phyloP scores from a whole-genome alignment of 768 basidiomycete genomes.

The Rhizopogon sp. region DNA sequence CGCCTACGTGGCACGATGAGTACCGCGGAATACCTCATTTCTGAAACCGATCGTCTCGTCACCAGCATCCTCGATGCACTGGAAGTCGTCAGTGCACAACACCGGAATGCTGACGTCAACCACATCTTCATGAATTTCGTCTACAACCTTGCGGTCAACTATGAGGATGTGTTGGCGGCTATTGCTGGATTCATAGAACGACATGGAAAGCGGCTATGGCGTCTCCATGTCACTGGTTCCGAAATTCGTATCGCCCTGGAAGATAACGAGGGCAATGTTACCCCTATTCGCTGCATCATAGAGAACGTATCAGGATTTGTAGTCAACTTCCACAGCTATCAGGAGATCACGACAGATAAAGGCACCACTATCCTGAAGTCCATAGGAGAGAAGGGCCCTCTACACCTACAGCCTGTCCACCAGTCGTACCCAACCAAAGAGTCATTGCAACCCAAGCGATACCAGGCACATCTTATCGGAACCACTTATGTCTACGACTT shows the following conservation, averaged over 20 bases:
- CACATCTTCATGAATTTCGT: conserved; percentile 99
- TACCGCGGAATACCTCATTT: conserved; percentile 96
- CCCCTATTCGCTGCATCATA: conserved; percentile 95
- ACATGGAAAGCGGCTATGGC: conserved; percentile 97
- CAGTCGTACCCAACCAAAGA: conserved; percentile 95
- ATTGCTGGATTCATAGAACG: conserved; percentile 99
- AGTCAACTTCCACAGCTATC: conserved; percentile 97
- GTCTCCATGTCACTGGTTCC: conserved; percentile 94
- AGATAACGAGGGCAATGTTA: conserved; percentile 91
- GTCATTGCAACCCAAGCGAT: conserved; percentile 96
- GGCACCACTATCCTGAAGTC: conserved; percentile 95
- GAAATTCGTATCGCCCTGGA: conserved; percentile 95
- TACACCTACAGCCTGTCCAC: conserved; percentile 94
- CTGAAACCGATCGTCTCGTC: conserved; percentile 95
- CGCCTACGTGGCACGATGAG: conserved; percentile 89
- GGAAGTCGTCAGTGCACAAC: conserved; percentile 86
- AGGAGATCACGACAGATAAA: conserved; percentile 95
- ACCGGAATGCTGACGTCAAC: conserved; percentile 94
- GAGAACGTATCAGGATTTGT: conserved; percentile 99
- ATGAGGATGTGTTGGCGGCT: conserved; percentile 94
- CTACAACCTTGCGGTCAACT: conserved; percentile 91
- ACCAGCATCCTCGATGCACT: conserved; percentile 91
- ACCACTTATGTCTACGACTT: conserved; percentile 99
- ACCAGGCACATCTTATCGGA: conserved; percentile 96
- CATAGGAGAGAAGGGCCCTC: conserved; percentile 94